Evolutionary conservation across 1,284 basidiomycete genomes (phyloP), one percentile per base, ranked within the genome.

Genomic region (Mycosarcoma mackinlayi): DNA sequence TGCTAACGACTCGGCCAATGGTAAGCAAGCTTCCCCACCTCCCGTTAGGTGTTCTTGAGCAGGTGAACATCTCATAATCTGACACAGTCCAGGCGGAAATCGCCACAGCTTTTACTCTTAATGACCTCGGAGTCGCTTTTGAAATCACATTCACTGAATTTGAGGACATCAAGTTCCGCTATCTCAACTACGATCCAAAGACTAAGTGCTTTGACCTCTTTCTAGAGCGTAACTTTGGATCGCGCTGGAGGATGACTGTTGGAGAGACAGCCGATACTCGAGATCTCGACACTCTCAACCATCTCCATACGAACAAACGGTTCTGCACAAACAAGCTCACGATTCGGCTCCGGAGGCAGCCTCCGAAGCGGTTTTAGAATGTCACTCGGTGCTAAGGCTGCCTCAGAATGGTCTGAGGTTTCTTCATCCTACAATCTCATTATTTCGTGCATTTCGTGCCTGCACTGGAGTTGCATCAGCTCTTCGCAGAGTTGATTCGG

Each of bases 171-270:
- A 52, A 37, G 9, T 30, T 59, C 9, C 49, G 44, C 30, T 59
- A 59, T 24, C n/a, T 31, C 13, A 52, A 59, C 25, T 59, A 47
- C 25, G 38, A 59, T 52, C 19, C 48, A 0, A 25, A 11, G 5
- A 46, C 28, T 4, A 27, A 18, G 3, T 59, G 57, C 38, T 59
- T 35, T 31, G 44, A 59, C 4, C 13, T 42, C 18, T 6, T 14
- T 2, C 28, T 52, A 11, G 18, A 16, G 18, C 28, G 37, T 0
- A 16, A 19, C 16, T 11, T 18, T 2, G 8, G n/a, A 1, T 1
- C 5, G 6, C 4, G 7, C 6, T 39, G 5, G 4, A 18, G 31
- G 1, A 34, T 59, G 6, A 31, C 16, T 11, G 38, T 59, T 8
- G 49, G 57, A 14, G 19, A 23, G 8, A 50, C 27, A 6, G 21